phyloP scores from a whole-genome alignment of 2,329 filamentous ascomycete species.

The Exophiala aquamarina region DNA sequence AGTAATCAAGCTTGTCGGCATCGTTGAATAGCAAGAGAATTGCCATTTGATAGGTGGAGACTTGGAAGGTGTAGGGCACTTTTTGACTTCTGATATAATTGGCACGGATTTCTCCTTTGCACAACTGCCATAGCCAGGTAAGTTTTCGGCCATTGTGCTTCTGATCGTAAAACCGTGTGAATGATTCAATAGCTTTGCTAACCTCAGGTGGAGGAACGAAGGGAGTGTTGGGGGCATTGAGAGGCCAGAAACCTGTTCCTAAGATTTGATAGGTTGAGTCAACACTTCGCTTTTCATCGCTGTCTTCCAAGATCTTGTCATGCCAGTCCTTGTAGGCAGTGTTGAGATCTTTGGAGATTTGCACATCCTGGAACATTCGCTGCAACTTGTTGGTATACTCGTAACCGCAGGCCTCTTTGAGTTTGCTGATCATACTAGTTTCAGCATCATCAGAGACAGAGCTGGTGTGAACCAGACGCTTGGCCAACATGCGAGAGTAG shows the following conservation, averaged over 20 bases:
- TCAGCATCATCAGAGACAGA: constrained; percentile 97
- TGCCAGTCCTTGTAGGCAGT: constrained; percentile 80
- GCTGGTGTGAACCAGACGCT: constrained; percentile 89
- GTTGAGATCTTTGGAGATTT: constrained; percentile 97
- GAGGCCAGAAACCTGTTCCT: constrained; percentile 95
- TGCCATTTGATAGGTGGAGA: constrained; percentile 97
- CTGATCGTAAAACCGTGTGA: constrained; percentile 86
- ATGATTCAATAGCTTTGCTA: constrained; percentile 82
- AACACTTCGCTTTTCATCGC: constrained; percentile 66
- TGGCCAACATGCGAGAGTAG: constrained; percentile 94
- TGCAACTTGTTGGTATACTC: constrained; percentile 99
- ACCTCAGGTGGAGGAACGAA: constrained; percentile 88
- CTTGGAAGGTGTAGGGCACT: constrained; percentile 93
- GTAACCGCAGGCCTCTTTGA: constrained; percentile 97
- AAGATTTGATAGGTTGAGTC: constrained; percentile 92
- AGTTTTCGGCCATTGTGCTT: constrained; percentile 97
- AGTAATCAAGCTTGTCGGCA: constrained; percentile 77
- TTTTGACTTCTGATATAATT: constrained; percentile 89
- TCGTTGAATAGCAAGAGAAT: constrained; percentile 95
- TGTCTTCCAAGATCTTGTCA: constrained; percentile 60
- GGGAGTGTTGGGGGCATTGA: constrained; percentile 80
- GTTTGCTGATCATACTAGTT: constrained; percentile 98
- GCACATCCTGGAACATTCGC: constrained; percentile 99
- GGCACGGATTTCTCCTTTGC: constrained; percentile 93
- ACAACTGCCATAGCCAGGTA: constrained; percentile 97